These are phyloP conservation scores for Stachybotrys echinatus DNA, from an alignment of 2,329 filamentous ascomycete species.

Conservation along the genomic window DNA sequence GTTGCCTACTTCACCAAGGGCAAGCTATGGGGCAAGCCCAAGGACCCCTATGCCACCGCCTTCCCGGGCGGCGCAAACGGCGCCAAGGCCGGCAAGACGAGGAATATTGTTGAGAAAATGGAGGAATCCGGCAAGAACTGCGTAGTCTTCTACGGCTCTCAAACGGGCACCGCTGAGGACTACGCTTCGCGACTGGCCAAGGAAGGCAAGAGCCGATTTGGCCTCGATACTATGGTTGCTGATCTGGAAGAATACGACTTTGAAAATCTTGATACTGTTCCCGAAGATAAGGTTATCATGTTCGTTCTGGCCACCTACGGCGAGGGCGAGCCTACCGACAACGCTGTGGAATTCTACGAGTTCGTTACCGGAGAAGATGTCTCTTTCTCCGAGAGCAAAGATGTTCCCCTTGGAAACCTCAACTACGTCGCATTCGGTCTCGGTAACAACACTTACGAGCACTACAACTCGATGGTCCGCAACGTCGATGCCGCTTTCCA, in stretches of 20 bases:
- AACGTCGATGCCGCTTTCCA: slow-evolving; percentile 77
- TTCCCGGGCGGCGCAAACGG: slow-evolving; percentile 64
- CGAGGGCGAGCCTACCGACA: slow-evolving; percentile 97
- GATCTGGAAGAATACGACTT: slow-evolving; percentile 98
- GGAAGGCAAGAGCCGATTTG: slow-evolving; percentile 94
- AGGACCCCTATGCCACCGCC: slow-evolving; percentile 80
- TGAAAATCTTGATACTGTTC: slow-evolving; percentile 84
- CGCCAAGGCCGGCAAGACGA: slow-evolving; percentile 74
- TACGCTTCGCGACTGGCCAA: slow-evolving; percentile 95
- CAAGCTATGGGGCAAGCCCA: slow-evolving; percentile 82
- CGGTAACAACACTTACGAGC: slow-evolving; percentile 98
- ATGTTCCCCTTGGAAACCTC: slow-evolving; percentile 73
- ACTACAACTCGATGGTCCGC: slow-evolving; percentile 98
- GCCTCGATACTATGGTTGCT: slow-evolving; percentile 95
- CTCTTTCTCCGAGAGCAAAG: slow-evolving; percentile 69
- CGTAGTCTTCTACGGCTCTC: slow-evolving; percentile 96
- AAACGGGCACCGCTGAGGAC: slow-evolving; percentile 97
- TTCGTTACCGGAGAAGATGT: slow-evolving; percentile 82
- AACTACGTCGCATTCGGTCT: slow-evolving; percentile 95
- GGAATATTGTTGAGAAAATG: slow-evolving; percentile 94
- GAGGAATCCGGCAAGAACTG: slow-evolving; percentile 95
- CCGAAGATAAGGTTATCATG: slow-evolving; percentile 85
- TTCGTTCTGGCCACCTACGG: slow-evolving; percentile 97
- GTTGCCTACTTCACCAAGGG: slow-evolving; percentile 97
- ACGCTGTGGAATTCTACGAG: slow-evolving; percentile 98